Conservation (phyloP, 352 stramenopile genomes). For the Poterioochromonas sp. region DNA sequence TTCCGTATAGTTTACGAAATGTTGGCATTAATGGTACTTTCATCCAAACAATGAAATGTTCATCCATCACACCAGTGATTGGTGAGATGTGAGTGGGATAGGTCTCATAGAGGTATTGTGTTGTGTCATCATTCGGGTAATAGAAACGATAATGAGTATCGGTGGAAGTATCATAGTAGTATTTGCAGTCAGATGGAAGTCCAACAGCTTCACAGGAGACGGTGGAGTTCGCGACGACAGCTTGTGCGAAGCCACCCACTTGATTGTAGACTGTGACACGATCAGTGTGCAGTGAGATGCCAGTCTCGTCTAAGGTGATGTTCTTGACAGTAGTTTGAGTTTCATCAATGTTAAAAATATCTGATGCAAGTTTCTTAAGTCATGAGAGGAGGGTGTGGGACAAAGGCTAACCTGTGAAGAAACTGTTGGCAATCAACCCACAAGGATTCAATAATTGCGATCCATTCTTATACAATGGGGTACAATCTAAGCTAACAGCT, state of each 20-base stretch:
- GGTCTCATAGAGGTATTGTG: constrained; percentile 11
- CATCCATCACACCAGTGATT: constrained; percentile 80
- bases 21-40: constrained; percentile 86
- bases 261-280: constrained; percentile 90
- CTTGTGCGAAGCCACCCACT: constrained; percentile 58
- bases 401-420: constrained; percentile 84
- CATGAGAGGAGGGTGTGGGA: background rate
- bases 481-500: background rate
- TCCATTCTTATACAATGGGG: background rate
- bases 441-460: constrained; percentile 60
- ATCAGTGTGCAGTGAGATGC: constrained; percentile 93
- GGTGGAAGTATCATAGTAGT: constrained; percentile 4
- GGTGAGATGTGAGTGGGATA: background rate
- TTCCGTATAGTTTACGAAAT: constrained; percentile 98
- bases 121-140: constrained; percentile 1
- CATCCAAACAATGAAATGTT: constrained; percentile 99
- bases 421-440: constrained; percentile 93
- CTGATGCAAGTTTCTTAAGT: background rate
- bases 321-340: constrained; percentile 5
- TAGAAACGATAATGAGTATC: background rate
- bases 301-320: constrained; percentile 73
- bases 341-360: background rate
- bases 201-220: background rate
- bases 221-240: background rate
- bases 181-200: background rate